These are phyloP conservation scores for Phyllostachys edulis DNA, from an alignment of 176 grass and related monocot genomes.

Conservation along the genomic window DNA sequence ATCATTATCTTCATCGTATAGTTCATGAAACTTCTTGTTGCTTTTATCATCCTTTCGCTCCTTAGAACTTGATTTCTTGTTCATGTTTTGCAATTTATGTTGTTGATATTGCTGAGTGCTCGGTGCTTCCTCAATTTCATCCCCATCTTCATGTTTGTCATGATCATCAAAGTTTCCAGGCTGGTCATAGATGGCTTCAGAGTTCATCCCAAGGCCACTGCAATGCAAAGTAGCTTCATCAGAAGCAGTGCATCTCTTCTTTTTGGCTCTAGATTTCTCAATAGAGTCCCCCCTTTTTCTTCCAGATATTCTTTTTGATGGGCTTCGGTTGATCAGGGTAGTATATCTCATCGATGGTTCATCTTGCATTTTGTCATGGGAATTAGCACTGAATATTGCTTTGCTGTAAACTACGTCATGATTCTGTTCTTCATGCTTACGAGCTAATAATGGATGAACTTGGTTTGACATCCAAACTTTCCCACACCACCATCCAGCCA, in stretches of 20 bases:
- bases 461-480: constrained; percentile 99
- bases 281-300: constrained; percentile 44
- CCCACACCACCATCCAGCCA: constrained; percentile 92
- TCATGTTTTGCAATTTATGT: constrained; percentile 35
- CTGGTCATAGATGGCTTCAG: constrained; percentile 13
- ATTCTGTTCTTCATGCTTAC: constrained; percentile 41
- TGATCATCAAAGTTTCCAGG: constrained; percentile 22
- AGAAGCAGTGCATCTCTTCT: constrained; percentile 29
- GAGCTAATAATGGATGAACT: constrained; percentile 78
- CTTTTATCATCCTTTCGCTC: constrained; percentile 36
- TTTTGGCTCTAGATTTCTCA: constrained; percentile 47
- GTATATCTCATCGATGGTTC: constrained; percentile 28
- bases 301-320: constrained; percentile 35
- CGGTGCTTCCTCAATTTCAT: constrained; percentile 20
- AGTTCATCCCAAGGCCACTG: constrained; percentile 13
- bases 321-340: constrained; percentile 24
- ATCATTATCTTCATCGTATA: constrained; percentile 23
- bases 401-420: constrained; percentile 29
- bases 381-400: constrained; percentile 25
- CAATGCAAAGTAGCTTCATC: constrained; percentile 24
- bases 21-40: constrained; percentile 27
- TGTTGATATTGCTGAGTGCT: constrained; percentile 27
- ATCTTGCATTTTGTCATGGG: constrained; percentile 25
- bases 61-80: constrained; percentile 32
- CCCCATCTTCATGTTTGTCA: constrained; percentile 34